Evolutionary conservation across 2,329 filamentous ascomycete genomes (phyloP), one percentile per base, ranked within the genome.

Genomic region (Aureobasidium sp.): DNA sequence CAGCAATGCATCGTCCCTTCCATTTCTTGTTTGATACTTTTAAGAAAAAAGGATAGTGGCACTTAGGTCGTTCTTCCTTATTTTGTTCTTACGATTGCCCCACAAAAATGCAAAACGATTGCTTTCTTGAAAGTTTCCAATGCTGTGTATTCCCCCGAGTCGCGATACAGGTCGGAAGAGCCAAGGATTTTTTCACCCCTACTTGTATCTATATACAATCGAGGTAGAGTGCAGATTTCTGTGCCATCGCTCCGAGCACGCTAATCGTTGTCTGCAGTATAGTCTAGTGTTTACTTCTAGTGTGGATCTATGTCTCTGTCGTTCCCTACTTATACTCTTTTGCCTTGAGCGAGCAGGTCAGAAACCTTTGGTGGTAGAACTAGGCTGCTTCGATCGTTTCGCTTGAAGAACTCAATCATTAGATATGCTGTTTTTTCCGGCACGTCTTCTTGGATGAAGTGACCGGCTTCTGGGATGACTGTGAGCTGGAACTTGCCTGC

Each of bases 401-500:
- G 82, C 67, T 87, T 88, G 71, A 94, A 93, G 72, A 99, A 97
- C 72, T 99, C 94, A 1, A 89, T 89, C 57, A 97, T 78, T 9
- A 91, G 83, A 68, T 88, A 81, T 0, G 94, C 94, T 47, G 89
- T 95, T 79, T 93, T 95, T 70, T 91, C 89, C 0, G 94, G 92
- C 55, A 93, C 83, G 73, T 99, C 94, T 74, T 99, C 94, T 67
- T 99, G 94, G 62, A 99, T 86, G 70, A 99, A 99, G 74, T 99
- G 94, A 0, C 94, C 94, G 1, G 94, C 91, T 72, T 96, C 90
- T 0, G 94, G 92, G 69, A 97, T 89, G 7, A 99, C 92, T 68
- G 96, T 90, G 50, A 99, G 79, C 62, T 96, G 91, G 72, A 97
- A 99, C 80, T 97, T 97, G 5, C 92, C 79, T 88, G 85, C 26